Evolutionary conservation across 768 basidiomycete genomes (phyloP).

Genomic region (Hydnum rufescens): DNA sequence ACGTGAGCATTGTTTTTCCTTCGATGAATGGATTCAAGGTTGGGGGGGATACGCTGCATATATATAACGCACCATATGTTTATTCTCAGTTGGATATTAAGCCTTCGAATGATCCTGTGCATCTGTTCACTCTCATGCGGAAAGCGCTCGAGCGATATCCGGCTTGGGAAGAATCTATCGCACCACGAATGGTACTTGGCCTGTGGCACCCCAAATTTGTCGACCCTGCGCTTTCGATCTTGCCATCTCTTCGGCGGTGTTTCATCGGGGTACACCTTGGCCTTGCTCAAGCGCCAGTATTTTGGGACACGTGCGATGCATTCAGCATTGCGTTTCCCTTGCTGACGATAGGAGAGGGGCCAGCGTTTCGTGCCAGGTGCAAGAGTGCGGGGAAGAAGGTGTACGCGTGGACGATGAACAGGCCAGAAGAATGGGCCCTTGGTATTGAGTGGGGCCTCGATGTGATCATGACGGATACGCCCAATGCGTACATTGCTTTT

Average conservation of each 20-base stretch:
- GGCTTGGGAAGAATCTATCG: constrained; percentile 54
- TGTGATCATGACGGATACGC: constrained; percentile 61
- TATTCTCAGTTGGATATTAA: constrained; percentile 87
- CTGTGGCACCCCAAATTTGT: constrained; percentile 93
- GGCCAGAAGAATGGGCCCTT: constrained; percentile 40
- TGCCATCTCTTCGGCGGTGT: background rate
- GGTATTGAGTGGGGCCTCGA: constrained; percentile 56
- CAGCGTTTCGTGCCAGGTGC: constrained; percentile 53
- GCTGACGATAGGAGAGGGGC: constrained; percentile 54
- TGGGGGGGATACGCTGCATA: constrained; percentile 26
- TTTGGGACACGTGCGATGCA: constrained; percentile 71
- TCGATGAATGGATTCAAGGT: background rate
- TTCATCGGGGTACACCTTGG: background rate
- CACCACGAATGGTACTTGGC: constrained; percentile 62
- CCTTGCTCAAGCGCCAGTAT: constrained; percentile 48
- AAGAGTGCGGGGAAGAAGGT: constrained; percentile 58
- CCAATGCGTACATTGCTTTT: constrained; percentile 44
- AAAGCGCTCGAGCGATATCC: constrained; percentile 38
- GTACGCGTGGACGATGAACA: constrained; percentile 96
- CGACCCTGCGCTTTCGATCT: constrained; percentile 21
- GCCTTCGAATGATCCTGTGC: constrained; percentile 72
- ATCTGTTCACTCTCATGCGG: constrained; percentile 68
- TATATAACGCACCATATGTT: constrained; percentile 52
- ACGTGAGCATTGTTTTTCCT: constrained; percentile 2
- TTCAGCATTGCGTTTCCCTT: constrained; percentile 69